Evolutionary conservation across 805 yeast genomes (phyloP).

Genomic region (Suhomyces prunicola): DNA sequence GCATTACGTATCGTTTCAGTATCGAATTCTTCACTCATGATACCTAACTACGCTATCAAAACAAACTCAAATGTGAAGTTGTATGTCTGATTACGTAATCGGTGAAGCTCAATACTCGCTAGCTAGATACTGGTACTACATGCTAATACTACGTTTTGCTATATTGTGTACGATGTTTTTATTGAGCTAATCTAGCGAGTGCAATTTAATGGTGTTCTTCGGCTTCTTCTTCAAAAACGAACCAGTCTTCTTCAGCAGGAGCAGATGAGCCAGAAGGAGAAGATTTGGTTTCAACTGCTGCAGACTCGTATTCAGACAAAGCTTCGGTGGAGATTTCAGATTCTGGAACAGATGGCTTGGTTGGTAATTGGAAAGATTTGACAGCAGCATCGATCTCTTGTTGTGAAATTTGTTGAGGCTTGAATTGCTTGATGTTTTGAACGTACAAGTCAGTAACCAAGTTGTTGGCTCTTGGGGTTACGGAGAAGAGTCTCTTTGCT

Average conservation of each 20-base stretch:
- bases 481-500: slow-evolving; percentile 40
- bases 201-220: slow-evolving; percentile 50
- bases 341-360: slow-evolving; percentile 71
- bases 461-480: slow-evolving; percentile 48
- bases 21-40: slow-evolving; percentile 17
- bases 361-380: slow-evolving; percentile 79
- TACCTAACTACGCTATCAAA: background rate
- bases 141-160: background rate
- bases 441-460: slow-evolving; percentile 81
- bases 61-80: background rate
- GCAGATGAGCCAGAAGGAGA: slow-evolving; percentile 33
- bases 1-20: slow-evolving; percentile 35
- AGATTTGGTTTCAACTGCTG: slow-evolving; percentile 58
- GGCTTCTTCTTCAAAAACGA: slow-evolving; percentile 66
- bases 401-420: slow-evolving; percentile 72
- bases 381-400: slow-evolving; percentile 76
- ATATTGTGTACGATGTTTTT: background rate
- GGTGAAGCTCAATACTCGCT: no score
- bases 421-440: slow-evolving; percentile 82
- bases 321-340: slow-evolving; percentile 68
- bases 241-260: slow-evolving; percentile 69
- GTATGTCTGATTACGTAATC: background rate
- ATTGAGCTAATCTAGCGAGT: background rate
- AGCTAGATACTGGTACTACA: no score
- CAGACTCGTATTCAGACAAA: slow-evolving; percentile 62